Evolutionary conservation across 257 asterid species (phyloP), one percentile per base, ranked within the genome.

Genomic region (Forsythia suspensa): DNA sequence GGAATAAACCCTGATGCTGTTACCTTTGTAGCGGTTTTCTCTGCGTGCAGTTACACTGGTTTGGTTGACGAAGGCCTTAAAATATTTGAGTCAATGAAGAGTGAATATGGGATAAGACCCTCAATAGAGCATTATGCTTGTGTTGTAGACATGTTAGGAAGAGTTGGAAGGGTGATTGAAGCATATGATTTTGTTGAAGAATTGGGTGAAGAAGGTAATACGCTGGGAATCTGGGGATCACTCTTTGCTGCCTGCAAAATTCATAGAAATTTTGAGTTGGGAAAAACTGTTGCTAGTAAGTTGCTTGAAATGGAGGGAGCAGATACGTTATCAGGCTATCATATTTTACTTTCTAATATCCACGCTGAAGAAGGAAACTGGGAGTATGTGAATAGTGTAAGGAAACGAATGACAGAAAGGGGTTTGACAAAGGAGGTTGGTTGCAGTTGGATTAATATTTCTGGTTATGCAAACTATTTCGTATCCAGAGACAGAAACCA

Each of bases 331-430:
- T 67, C 90, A 0, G 98, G 97, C 37, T 93, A 95, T 80, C 95
- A 72, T 74, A 94, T 93, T 41, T 90, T 95, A 18, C 90, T 95
- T 72, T 93, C 98, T 20, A 95, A 95, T 76, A 88, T 93, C n/a
- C 92, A 88, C 48, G 98, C 99, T 7, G 94, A 92, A 48, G 97
- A 93, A 87, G 94, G 94, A 67, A 87, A 93, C 81, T 95, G 98
- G 98, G 88, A 90, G 51, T 18, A 76, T 80, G 98, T 85, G 51
- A 88, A 84, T 86, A 81, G 48, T 15, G 86, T 88, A 79, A 91
- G 98, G 87, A 87, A 76, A 81, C 90, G 85, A 63, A 89, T 95
- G 94, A 73, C 69, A 66, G 88, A 86, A 75, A 91, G 80, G 82
- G 92, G 97, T 57, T 11, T 91, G 83, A 72, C 52, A 40, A 93